phyloP scores from a whole-genome alignment of 2,329 filamentous ascomycete species.

The Pseudogymnoascus sp. region DNA sequence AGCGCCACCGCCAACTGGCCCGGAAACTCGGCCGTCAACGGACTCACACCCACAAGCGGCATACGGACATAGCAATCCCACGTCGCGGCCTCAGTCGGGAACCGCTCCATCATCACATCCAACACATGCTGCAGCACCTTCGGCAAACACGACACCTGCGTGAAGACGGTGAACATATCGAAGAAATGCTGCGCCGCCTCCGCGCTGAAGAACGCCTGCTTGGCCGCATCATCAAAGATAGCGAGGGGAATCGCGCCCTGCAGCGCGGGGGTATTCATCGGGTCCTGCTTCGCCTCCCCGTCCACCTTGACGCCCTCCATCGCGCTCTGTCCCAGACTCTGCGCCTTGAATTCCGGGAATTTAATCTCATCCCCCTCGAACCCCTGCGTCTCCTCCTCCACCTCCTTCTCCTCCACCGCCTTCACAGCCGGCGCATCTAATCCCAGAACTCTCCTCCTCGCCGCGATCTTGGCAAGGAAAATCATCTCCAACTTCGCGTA shows the following conservation, averaged over 20 bases:
- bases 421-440: constrained; percentile 44
- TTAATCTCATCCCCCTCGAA: constrained; percentile 46
- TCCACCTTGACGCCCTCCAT: constrained; percentile 50
- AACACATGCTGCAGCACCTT: constrained; percentile 71
- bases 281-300: constrained; percentile 29
- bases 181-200: constrained; percentile 72
- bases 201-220: constrained; percentile 64
- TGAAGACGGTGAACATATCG: constrained; percentile 67
- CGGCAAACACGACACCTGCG: constrained; percentile 55
- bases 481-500: constrained; percentile 90
- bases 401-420: constrained; percentile 28
- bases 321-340: constrained; percentile 42
- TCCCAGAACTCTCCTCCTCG: constrained; percentile 62
- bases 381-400: constrained; percentile 33
- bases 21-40: constrained; percentile 65
- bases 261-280: constrained; percentile 65
- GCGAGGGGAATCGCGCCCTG: constrained; percentile 90
- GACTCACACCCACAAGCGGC: constrained; percentile 60
- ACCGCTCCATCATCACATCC: constrained; percentile 52
- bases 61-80: constrained; percentile 66
- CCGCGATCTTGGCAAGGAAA: constrained; percentile 76
- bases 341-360: constrained; percentile 43
- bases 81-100: constrained; percentile 56
- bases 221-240: constrained; percentile 81
- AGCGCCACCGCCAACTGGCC: constrained; percentile 63